Evolutionary conservation across 768 basidiomycete species (phyloP), one percentile per base, ranked within the genome.

Genomic region (Podaxis pistillaris): DNA sequence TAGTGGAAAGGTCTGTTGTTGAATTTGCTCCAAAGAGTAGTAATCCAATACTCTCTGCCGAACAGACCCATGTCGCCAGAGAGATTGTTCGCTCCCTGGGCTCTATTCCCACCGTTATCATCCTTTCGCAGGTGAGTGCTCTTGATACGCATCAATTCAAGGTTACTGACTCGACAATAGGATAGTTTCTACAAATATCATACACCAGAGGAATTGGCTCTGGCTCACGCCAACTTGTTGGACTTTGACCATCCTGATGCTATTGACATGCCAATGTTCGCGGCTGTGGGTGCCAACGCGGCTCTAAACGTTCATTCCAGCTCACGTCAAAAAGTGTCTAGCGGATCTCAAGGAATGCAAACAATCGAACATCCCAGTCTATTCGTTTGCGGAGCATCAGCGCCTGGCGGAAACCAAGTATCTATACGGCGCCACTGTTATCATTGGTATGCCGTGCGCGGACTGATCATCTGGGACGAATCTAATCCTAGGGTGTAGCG

Each of bases 241-340:
- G 93, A 96, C 69, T 90, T 96, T 66, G 96, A 99, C 70, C 93
- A 95, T 68, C 96, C 96, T 11, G 86, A 92, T 73, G 88, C 95
- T 3, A 89, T 98, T 55, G 96, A 99, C 74, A 91, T 94, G 83
- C 84, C 87, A 1, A 76, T 93, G 71, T 95, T 98, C 68, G 88
- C 89, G 53, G 75, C 86, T 54, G 92, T 94, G 71, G 63, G 87
- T 78, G 38, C 13, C 37, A 13, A n/a, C 30, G n/a, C 13, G 50
- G 37, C 26, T 30, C 28, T 7, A 9, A 37, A 28, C 12, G n/a
- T n/a, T 49, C 17, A 37, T 7, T 46, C 17, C 13, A 36, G 44
- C 44, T 41, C 2, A 62, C 12, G 9, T 36, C 49, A 24, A 49
- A 15, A 47, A 97, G 91, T 97, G 96, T 71, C 73, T 98, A 53